A percentile compares a stretch with the other conserved stretches of the same genome.
These are phyloP conservation scores for Fusarium heterosporum DNA, from an alignment of 2,329 filamentous ascomycete genomes.

Conservation along the genomic window DNA sequence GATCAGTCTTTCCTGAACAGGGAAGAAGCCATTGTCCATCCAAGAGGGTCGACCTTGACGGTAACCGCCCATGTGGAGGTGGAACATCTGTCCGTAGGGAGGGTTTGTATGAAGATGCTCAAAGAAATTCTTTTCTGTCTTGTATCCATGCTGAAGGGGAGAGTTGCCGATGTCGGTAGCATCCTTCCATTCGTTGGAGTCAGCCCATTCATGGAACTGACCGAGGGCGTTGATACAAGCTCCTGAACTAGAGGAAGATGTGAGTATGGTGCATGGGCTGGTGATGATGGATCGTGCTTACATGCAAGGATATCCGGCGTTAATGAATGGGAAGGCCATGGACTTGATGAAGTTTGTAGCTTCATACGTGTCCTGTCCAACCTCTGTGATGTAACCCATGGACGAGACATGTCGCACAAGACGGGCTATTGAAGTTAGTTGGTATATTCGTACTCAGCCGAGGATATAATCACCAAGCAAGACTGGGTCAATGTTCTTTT, in stretches of 20 bases:
- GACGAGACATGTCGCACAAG: constrained; percentile 54
- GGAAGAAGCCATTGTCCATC: constrained; percentile 53
- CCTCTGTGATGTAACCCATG: constrained; percentile 56
- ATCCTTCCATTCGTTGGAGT: constrained; percentile 46
- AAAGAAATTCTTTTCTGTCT: constrained; percentile 52
- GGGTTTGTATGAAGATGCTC: constrained; percentile 48
- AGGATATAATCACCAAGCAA: not conserved
- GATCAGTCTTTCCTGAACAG: constrained; percentile 50
- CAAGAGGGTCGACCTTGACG: constrained; percentile 51
- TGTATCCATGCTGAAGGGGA: constrained; percentile 50
- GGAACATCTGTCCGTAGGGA: constrained; percentile 51
- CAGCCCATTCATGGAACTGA: constrained; percentile 49
- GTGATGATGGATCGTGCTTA: constrained; percentile 20
- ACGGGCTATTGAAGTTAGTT: constrained; percentile 33
- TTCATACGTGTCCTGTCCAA: constrained; percentile 51
- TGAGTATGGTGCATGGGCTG: rapidly evolving
- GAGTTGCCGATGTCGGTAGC: constrained; percentile 48
- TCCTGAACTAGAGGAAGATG: constrained; percentile 2
- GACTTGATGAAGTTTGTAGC: constrained; percentile 55
- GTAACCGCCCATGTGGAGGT: constrained; percentile 55
- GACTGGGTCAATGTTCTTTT: constrained; percentile 14
- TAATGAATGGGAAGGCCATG: constrained; percentile 51
- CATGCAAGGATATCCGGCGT: constrained; percentile 51
- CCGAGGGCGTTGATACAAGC: constrained; percentile 37
- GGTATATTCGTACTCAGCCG: rapidly evolving